Conservation (phyloP, 441 rosid genomes). For the Geranium incanum region DNA sequence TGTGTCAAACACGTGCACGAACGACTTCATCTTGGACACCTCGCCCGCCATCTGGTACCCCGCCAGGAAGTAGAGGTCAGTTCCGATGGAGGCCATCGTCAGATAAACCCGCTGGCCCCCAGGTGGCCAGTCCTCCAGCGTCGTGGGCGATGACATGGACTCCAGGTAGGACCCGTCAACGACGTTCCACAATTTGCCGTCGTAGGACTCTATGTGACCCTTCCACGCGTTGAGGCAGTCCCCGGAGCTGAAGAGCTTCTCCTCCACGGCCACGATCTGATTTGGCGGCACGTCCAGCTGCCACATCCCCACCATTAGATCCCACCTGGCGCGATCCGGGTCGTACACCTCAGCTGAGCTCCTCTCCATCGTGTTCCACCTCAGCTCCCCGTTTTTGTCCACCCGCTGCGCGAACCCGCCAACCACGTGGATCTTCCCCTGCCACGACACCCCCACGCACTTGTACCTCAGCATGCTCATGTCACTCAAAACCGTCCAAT, state of each 20-base stretch:
- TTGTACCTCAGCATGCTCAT: slow-evolving; percentile 37
- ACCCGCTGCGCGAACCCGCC: slow-evolving; percentile 37
- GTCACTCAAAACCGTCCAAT: slow-evolving; percentile 30
- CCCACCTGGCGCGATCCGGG: slow-evolving; percentile 29
- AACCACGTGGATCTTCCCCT: slow-evolving; percentile 35
- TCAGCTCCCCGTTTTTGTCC: slow-evolving; percentile 24
- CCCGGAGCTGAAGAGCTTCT: slow-evolving; percentile 43
- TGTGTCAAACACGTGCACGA: slow-evolving; percentile 35
- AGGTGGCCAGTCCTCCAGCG: slow-evolving; percentile 24
- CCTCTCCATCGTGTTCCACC: slow-evolving; percentile 27
- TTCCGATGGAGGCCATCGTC: slow-evolving; percentile 47
- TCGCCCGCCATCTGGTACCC: slow-evolving; percentile 34
- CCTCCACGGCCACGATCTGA: slow-evolving; percentile 36
- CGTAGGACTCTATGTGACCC: slow-evolving; percentile 45
- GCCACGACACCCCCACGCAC: slow-evolving; percentile 46
- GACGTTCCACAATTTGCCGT: slow-evolving; percentile 41
- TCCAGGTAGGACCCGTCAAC: slow-evolving; percentile 38
- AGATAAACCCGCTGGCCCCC: slow-evolving; percentile 26
- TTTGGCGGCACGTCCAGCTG: slow-evolving; percentile 50
- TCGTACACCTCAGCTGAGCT: slow-evolving; percentile 44
- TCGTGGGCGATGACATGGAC: slow-evolving; percentile 19
- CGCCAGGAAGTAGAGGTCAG: slow-evolving; percentile 36
- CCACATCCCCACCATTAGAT: slow-evolving; percentile 41
- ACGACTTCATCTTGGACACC: slow-evolving; percentile 20
- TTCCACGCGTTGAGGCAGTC: slow-evolving; percentile 52